Percentiles rank a stretch among this genome's conserved stretches.
phyloP scores from a whole-genome alignment of 2,329 filamentous ascomycete genomes.

The Venturia aucupariae region DNA sequence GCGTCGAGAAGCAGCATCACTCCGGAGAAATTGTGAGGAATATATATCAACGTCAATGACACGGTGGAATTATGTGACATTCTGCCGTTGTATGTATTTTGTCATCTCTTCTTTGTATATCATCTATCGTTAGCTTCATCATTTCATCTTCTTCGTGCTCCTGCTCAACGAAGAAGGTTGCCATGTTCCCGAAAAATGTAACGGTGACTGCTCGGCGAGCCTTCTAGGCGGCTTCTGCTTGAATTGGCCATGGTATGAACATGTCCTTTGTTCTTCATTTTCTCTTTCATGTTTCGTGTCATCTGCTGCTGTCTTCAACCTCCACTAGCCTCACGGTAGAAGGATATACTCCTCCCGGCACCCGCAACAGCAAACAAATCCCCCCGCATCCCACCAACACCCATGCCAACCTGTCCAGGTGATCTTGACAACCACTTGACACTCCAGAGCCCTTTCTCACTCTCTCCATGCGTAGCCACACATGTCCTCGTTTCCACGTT shows the following conservation, averaged over 20 bases:
- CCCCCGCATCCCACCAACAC: constrained; percentile 14
- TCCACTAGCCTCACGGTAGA: constrained; percentile 32
- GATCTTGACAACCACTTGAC: constrained; percentile 26
- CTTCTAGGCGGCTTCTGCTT: background rate
- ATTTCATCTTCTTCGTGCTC: background rate
- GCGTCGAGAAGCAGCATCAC: too few species aligned
- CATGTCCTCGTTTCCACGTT: constrained; percentile 74
- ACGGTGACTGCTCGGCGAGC: background rate
- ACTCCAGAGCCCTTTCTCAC: constrained; percentile 41
- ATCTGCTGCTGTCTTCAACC: constrained; percentile 2
- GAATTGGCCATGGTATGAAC: background rate
- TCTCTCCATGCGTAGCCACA: constrained; percentile 89
- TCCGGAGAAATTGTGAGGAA: too few species aligned
- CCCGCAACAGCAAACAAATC: constrained; percentile 34
- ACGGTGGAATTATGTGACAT: too few species aligned
- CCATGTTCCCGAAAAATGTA: background rate
- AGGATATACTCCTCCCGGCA: constrained; percentile 27
- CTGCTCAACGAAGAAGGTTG: too few species aligned
- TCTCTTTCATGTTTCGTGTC: background rate
- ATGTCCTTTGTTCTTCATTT: background rate
- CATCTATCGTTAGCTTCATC: background rate
- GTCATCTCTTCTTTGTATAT: too few species aligned
- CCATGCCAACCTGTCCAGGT: constrained; percentile 25
- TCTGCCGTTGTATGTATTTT: too few species aligned
- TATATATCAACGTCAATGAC: too few species aligned